phyloP scores from a whole-genome alignment of 2,329 filamentous ascomycete species.

The Colletotrichum endophyticum region DNA sequence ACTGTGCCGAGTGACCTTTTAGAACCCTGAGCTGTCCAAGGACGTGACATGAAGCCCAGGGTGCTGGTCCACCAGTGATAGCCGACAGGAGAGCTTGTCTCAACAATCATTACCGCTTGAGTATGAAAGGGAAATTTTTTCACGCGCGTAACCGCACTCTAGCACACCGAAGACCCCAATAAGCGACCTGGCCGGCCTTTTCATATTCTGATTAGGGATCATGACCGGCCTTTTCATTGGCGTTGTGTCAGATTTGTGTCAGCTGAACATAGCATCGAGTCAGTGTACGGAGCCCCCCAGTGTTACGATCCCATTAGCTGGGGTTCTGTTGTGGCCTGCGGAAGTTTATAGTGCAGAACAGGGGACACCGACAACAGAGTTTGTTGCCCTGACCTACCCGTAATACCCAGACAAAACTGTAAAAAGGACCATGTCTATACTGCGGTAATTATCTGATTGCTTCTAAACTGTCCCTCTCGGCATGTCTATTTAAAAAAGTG shows the following conservation, averaged over 20 bases:
- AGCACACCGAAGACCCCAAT: neutral
- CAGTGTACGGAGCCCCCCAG: neutral
- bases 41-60: neutral
- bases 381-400: rapidly evolving
- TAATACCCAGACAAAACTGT: neutral
- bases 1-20: too few species aligned
- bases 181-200: neutral
- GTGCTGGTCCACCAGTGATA: neutral
- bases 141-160: neutral
- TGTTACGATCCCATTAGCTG: neutral
- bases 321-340: too few species aligned
- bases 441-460: neutral
- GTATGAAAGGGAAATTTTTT: neutral
- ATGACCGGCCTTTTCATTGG: neutral
- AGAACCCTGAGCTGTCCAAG: too few species aligned
- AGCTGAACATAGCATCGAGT: neutral
- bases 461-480: neutral
- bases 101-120: neutral
- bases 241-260: neutral
- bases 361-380: neutral
- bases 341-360: neutral
- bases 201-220: too few species aligned
- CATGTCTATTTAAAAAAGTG: neutral
- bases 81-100: neutral
- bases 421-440: neutral